Base-by-base conservation (phyloP, 768 basidiomycete genomes). In the Baorangia bicolor region DNA sequence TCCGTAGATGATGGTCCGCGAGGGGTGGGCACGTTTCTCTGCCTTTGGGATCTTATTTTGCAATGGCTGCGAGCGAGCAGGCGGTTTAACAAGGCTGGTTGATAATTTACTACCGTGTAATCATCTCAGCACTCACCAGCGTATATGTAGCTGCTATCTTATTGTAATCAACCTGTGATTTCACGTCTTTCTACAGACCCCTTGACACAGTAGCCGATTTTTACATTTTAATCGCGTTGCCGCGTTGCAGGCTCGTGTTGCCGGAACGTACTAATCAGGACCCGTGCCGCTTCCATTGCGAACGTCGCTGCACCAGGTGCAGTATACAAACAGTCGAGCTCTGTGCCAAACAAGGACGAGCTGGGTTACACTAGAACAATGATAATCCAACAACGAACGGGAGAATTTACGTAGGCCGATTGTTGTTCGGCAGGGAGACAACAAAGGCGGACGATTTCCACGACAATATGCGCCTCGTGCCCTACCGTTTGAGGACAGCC, bases 381-480 rank as follows among this genome's bases (percentile, higher is more conserved):
- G 55, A 55, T 44, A 40, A 45, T 37, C 13, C 50, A 25, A 31
- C 28, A 9, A 27, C 35, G 11, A 39, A 31, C 35, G 41, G 39
- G 35, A 39, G 40, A 41, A 23, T 59, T 59, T 58, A 65, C 56
- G 56, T 64, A 38, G 45, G 40, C 35, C 7, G 38, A 39, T 28
- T 39, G 38, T 37, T 61, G 41, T 21, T 62, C 53, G 62, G 62
- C 48, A 55, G 54, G 35, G 20, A 46, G 53, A 51, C 40, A 50
- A 64, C 61, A 69, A 58, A 28, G 50, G 51, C 46, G 48, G 63
- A 51, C 45, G 39, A 55, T 56, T 68, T 61, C 67, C 67, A 61
- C 64, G 57, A 35, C 51, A 49, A 62, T 55, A 64, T 49, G 68
- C 58, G 78, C 82, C 83, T 82, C 79, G 79, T 79, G 79, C 69